These are phyloP conservation scores for Rossbeevera mucosa DNA, from an alignment of 768 basidiomycete species.

Conservation along the genomic window DNA sequence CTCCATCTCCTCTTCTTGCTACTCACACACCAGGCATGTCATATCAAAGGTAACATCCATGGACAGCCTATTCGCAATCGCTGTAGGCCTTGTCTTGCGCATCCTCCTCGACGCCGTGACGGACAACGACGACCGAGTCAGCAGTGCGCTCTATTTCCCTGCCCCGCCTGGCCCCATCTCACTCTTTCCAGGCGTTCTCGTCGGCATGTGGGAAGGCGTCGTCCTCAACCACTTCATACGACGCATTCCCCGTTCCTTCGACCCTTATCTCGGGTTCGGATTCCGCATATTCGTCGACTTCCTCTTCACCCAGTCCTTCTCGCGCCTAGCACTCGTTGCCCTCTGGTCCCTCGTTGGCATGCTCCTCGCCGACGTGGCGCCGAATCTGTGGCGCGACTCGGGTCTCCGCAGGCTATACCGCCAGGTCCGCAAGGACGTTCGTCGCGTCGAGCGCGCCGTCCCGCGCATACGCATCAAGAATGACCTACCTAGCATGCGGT, in stretches of 20 bases:
- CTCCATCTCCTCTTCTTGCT: slow-evolving; percentile 24
- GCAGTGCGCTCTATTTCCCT: slow-evolving; percentile 20
- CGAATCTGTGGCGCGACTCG: slow-evolving; percentile 43
- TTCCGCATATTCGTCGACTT: slow-evolving; percentile 73
- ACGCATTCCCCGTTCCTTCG: slow-evolving; percentile 58
- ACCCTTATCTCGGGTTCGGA: slow-evolving; percentile 65
- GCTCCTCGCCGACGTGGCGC: slow-evolving; percentile 49
- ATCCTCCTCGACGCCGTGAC: slow-evolving; percentile 51
- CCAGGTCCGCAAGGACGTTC: slow-evolving; percentile 33
- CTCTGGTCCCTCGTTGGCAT: slow-evolving; percentile 53
- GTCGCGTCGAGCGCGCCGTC: slow-evolving; percentile 28
- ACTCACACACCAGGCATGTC: slow-evolving; percentile 27
- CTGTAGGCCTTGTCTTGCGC: slow-evolving; percentile 61
- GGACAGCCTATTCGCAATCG: slow-evolving; percentile 70
- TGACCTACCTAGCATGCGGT: slow-evolving; percentile 27
- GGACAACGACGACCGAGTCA: slow-evolving; percentile 28
- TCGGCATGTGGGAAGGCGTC: slow-evolving; percentile 78
- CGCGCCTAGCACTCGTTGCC: slow-evolving; percentile 42
- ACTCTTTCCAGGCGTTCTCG: slow-evolving; percentile 47
- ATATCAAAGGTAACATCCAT: slow-evolving; percentile 38
- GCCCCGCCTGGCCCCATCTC: neutral
- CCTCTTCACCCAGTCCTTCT: slow-evolving; percentile 53
- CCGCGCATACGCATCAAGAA: slow-evolving; percentile 31
- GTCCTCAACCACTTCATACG: slow-evolving; percentile 68
- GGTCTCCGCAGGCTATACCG: slow-evolving; percentile 36